Evolutionary conservation across 768 basidiomycete genomes (phyloP).

Genomic region (Cystobasidium onofrii): DNA sequence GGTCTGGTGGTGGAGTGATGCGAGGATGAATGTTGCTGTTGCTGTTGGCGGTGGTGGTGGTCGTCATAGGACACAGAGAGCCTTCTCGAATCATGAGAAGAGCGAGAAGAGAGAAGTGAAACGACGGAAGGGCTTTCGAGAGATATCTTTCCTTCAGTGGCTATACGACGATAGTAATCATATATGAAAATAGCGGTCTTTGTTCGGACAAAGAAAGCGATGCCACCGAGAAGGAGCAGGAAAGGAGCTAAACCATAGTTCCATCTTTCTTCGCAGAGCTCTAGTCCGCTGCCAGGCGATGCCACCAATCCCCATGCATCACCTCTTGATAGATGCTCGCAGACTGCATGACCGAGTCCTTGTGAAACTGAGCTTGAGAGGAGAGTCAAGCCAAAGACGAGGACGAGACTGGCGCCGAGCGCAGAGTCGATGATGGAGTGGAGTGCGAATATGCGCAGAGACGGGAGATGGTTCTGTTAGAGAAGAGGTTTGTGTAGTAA

Average conservation of each 20-base stretch:
- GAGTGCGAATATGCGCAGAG: conserved; percentile 22
- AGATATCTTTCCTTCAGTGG: conserved; percentile 7
- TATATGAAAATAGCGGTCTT: conserved; percentile 13
- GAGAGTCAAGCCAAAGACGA: not conserved
- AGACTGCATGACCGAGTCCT: conserved; percentile 20
- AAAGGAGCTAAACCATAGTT: conserved; percentile 14
- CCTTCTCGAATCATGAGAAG: not conserved
- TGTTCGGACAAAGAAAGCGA: conserved; percentile 9
- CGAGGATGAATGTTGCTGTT: not conserved
- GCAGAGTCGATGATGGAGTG: conserved; percentile 27
- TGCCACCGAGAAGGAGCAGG: conserved; percentile 8
- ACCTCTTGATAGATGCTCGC: conserved; percentile 23
- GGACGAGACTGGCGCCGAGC: not conserved
- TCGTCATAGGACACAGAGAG: not conserved
- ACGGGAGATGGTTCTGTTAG: conserved; percentile 16
- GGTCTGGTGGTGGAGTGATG: not conserved
- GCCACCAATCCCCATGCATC: conserved; percentile 15
- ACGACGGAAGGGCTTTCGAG: not conserved
- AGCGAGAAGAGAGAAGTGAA: not conserved
- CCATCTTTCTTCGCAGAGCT: conserved; percentile 23
- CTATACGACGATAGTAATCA: conserved; percentile 5
- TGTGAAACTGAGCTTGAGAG: not conserved
- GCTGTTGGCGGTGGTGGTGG: not conserved
- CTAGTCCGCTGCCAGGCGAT: conserved; percentile 20
- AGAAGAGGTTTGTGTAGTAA: too few relatives aligned